These are phyloP conservation scores for Vigna trinervia DNA, from an alignment of 306 rosid species.

Conservation along the genomic window DNA sequence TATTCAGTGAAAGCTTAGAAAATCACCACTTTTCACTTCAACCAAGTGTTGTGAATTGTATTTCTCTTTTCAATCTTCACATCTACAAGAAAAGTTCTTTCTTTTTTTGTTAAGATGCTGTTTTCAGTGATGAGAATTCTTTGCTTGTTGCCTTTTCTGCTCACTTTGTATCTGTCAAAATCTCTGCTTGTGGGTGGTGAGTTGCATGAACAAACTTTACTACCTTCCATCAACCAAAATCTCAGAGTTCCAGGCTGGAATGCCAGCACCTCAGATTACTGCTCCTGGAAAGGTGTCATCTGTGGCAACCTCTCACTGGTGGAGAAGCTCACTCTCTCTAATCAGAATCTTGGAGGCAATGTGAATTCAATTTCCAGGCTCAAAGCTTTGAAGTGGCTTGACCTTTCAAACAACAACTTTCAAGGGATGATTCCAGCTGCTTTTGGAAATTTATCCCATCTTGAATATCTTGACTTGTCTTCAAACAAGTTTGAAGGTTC, in stretches of 20 bases:
- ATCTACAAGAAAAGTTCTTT: background rate
- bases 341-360: background rate
- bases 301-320: conserved; percentile 1
- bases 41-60: background rate
- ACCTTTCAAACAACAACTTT: background rate
- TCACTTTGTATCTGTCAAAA: background rate
- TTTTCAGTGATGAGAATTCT: background rate
- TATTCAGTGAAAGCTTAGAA: background rate
- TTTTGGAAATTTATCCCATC: background rate
- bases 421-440: background rate
- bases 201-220: background rate
- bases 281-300: conserved; percentile 7
- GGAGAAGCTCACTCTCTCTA: background rate
- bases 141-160: background rate
- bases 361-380: background rate
- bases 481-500: conserved; percentile 17
- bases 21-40: background rate
- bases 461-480: background rate
- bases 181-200: background rate
- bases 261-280: background rate
- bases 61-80: background rate
- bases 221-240: background rate
- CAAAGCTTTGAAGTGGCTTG: conserved; percentile 16
- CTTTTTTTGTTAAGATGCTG: background rate
- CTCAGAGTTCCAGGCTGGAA: background rate